A percentile compares a stretch with the other conserved stretches of the same genome.
Conservation (phyloP, 495 filamentous ascomycete genomes). For the Halenospora varia region DNA sequence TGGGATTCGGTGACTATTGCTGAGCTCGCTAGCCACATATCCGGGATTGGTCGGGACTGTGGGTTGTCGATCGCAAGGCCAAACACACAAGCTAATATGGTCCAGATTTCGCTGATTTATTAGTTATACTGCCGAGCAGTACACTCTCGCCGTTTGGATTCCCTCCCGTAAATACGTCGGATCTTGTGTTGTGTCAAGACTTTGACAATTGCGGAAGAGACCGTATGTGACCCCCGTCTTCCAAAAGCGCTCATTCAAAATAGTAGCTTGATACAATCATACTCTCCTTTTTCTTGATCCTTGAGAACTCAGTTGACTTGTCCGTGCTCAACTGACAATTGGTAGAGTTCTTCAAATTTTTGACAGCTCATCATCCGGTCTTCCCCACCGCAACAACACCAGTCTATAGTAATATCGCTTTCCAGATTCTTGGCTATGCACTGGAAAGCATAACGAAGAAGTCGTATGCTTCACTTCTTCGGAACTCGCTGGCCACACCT, state of each 20-base stretch:
- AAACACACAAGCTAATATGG: not conserved
- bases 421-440: slow-evolving; percentile 34
- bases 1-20: slow-evolving; percentile 56
- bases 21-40: slow-evolving; percentile 47
- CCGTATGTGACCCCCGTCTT: too few relatives aligned
- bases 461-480: slow-evolving; percentile 2
- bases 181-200: not conserved
- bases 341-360: slow-evolving; percentile 29
- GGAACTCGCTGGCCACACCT: slow-evolving; percentile 31
- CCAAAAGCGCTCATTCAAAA: too few relatives aligned
- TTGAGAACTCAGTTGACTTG: too few relatives aligned
- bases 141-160: not conserved
- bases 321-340: too few relatives aligned
- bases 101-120: not conserved
- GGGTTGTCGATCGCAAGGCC: not conserved
- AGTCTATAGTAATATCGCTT: slow-evolving; percentile 37
- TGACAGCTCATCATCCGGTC: slow-evolving; percentile 32
- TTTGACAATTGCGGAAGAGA: not conserved
- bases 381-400: slow-evolving; percentile 34
- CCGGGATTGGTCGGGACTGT: slow-evolving; percentile 41
- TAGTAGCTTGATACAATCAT: too few relatives aligned
- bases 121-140: not conserved
- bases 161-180: not conserved
- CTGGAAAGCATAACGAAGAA: slow-evolving; percentile 32
- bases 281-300: too few relatives aligned